Evolutionary conservation across 768 basidiomycete species (phyloP), one percentile per base, ranked within the genome.

Genomic region (Suillus americanus): DNA sequence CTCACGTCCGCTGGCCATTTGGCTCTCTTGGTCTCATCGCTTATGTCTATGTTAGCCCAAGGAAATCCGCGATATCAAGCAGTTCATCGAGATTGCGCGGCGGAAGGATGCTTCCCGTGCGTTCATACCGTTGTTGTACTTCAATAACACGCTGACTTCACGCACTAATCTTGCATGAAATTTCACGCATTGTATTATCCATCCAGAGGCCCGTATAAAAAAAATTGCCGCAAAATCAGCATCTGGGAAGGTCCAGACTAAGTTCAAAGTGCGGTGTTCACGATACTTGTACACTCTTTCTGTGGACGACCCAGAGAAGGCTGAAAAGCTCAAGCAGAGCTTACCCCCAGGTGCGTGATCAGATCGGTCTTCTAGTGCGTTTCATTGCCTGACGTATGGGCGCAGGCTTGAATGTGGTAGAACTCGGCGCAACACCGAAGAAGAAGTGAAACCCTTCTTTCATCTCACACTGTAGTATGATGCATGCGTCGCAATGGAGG

Each of bases 261-360:
- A 99, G 83, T 98, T 99, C 89, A 99, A 99, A 87, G 88, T 99
- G 76, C 87, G 97, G 78, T 98, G 96, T 84, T 91, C 92, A 66
- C 86, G 92, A 78, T 95, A 95, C 80, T 89, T 96, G 66, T 99
- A 99, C 89, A 99, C 97, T n/a, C 87, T 99, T 68, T 87, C 89
- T 66, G 79, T 99, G 76, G 91, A 95, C 77, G 97, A 99, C 82
- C 88, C 93, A 74, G 95, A 97, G 79, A 99, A 98, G 86, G 97
- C 97, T 46, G 95, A 97, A 79, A 99, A 98, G 85, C 88, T 99
- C 72, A 88, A 90, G 83, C 93, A 93, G 83, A 90, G 89, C 74
- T 84, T 99, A 60, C 97, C 97, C 61, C 97, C 97, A 73, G 94
- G 97, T 96, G 74, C 72, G 91, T 41, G 40, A 59, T 59, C 25